Evolutionary conservation across 2,329 filamentous ascomycete species (phyloP).

Genomic region (Exophiala lecanii-corni): DNA sequence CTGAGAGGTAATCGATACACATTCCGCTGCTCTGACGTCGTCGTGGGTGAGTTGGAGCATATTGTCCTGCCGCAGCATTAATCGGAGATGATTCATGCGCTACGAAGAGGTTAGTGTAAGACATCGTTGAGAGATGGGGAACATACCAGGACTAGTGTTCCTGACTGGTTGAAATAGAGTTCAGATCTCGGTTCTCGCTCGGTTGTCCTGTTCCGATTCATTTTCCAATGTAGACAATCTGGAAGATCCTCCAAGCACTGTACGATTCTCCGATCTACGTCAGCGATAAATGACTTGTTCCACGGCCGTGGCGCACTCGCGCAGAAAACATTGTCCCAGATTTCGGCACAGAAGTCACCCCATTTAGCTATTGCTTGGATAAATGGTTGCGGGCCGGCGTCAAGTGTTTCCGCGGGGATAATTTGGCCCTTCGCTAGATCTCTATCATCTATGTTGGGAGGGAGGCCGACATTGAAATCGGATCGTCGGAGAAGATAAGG

Average conservation of each 20-base stretch:
- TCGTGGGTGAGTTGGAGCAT: too few relatives aligned
- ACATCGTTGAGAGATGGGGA: background rate
- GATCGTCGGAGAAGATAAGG: conserved; percentile 4
- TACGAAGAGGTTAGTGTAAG: background rate
- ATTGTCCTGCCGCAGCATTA: background rate
- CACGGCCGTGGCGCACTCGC: background rate
- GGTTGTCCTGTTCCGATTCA: background rate
- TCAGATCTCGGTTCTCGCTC: background rate
- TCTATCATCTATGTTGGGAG: background rate
- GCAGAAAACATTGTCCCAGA: conserved; percentile 1
- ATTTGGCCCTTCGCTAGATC: background rate
- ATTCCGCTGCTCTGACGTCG: too few relatives aligned
- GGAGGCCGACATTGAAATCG: background rate
- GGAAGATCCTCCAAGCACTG: background rate
- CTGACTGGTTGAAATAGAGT: background rate
- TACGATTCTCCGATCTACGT: background rate
- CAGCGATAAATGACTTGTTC: background rate
- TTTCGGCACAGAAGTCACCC: background rate
- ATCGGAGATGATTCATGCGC: background rate
- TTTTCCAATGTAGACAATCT: background rate
- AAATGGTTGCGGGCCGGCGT: background rate
- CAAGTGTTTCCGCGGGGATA: background rate
- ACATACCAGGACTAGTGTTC: background rate
- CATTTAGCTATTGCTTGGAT: background rate
- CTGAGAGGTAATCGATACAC: conserved; percentile 21